Conservation (phyloP, 768 basidiomycete species). For the Porphyrellus cyaneotinctus region DNA sequence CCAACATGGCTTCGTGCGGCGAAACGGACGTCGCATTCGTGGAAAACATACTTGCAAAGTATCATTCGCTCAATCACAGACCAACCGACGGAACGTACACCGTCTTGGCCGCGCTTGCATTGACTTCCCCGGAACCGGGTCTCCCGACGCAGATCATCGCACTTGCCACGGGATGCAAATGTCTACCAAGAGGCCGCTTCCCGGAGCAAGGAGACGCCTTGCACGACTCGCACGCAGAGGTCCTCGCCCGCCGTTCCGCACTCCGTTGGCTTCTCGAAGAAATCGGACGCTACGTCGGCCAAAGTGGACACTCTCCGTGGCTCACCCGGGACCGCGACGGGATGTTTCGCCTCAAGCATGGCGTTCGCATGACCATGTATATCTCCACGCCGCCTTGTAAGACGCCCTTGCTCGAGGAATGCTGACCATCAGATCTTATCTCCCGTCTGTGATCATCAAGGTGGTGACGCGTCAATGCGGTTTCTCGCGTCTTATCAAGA, state of each 20-base stretch:
- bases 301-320: slow-evolving; percentile 45
- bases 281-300: slow-evolving; percentile 29
- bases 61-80: slow-evolving; percentile 42
- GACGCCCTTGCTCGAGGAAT: slow-evolving; percentile 42
- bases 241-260: slow-evolving; percentile 79
- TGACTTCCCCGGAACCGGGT: slow-evolving; percentile 35
- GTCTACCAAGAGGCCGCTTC: slow-evolving; percentile 60
- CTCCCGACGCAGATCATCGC: slow-evolving; percentile 53
- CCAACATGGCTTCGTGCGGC: slow-evolving; percentile 6
- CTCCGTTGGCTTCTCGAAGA: slow-evolving; percentile 80
- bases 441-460: slow-evolving; percentile 37
- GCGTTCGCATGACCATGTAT: slow-evolving; percentile 61
- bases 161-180: slow-evolving; percentile 82
- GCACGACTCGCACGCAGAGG: slow-evolving; percentile 90
- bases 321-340: slow-evolving; percentile 36
- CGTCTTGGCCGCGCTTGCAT: slow-evolving; percentile 53
- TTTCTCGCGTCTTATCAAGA: slow-evolving; percentile 75
- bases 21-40: slow-evolving; percentile 31
- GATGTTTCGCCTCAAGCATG: slow-evolving; percentile 43
- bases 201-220: slow-evolving; percentile 70
- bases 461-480: slow-evolving; percentile 86
- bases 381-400: slow-evolving; percentile 66
- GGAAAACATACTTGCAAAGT: slow-evolving; percentile 39
- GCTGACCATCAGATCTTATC: slow-evolving; percentile 1
- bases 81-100: slow-evolving; percentile 60